These are phyloP conservation scores for Starmerella floricola DNA, from an alignment of 805 yeast genomes.

Conservation along the genomic window DNA sequence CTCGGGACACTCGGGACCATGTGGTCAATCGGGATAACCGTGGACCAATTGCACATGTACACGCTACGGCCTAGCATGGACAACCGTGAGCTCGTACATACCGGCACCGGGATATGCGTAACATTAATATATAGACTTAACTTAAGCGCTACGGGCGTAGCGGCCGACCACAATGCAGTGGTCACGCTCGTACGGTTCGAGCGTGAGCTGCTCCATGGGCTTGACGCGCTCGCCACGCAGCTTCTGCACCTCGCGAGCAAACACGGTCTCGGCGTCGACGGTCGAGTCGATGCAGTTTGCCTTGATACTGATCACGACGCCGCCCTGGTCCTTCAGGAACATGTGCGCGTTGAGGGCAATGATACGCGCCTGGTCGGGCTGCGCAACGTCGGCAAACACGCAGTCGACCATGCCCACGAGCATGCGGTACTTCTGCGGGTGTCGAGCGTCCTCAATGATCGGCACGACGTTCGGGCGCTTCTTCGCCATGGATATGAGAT, in stretches of 20 bases:
- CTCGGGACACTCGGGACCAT: no score
- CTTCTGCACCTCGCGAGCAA: slow-evolving; percentile 98
- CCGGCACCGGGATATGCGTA: no score
- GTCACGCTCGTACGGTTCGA: slow-evolving; percentile 99
- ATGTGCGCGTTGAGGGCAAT: slow-evolving; percentile 96
- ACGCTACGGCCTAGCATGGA: no score
- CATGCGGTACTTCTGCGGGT: slow-evolving; percentile 99
- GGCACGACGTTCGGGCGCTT: slow-evolving; percentile 99
- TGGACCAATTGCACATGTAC: no score
- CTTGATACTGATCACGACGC: slow-evolving; percentile 96
- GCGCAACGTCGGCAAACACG: slow-evolving; percentile 99
- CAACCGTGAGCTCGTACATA: no score
- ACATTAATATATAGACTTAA: not conserved
- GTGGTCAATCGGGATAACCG: no score
- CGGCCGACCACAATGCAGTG: slow-evolving; percentile 98
- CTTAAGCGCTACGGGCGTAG: slow-evolving; percentile 70
- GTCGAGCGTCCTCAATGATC: slow-evolving; percentile 98
- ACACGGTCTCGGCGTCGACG: slow-evolving; percentile 97
- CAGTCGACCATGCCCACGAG: slow-evolving; percentile 96
- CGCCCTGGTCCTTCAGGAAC: slow-evolving; percentile 97
- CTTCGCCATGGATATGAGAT: slow-evolving; percentile 97
- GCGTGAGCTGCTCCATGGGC: slow-evolving; percentile 95
- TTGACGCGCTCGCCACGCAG: slow-evolving; percentile 97
- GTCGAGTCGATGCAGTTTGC: slow-evolving; percentile 99
- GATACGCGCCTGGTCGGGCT: slow-evolving; percentile 99